phyloP scores from a whole-genome alignment of 2,329 filamentous ascomycete genomes.

The Sporothrix euskadiensis region DNA sequence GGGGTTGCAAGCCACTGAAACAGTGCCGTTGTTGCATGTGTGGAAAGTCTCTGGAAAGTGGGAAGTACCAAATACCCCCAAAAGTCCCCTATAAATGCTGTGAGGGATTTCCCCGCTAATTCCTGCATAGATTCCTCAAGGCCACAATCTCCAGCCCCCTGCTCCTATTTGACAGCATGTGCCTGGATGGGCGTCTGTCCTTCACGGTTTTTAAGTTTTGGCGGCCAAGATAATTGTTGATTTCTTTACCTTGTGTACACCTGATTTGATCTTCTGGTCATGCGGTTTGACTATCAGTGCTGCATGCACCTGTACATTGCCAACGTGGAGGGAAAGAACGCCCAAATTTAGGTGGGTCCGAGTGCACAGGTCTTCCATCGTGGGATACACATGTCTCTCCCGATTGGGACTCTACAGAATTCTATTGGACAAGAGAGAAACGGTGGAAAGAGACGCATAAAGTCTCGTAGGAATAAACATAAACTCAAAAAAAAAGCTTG shows the following conservation, averaged over 20 bases:
- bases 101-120: no score
- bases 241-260: background rate
- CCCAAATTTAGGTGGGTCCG: background rate
- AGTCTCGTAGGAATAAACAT: background rate
- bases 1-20: constrained; percentile 13
- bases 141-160: no score
- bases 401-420: background rate
- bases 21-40: constrained; percentile 19
- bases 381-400: background rate
- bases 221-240: background rate
- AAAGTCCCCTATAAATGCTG: no score
- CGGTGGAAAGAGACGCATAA: background rate
- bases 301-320: background rate
- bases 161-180: no score
- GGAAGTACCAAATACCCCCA: no score
- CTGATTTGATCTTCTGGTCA: background rate
- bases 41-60: no score
- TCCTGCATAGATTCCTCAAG: no score
- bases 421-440: background rate
- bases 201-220: background rate
- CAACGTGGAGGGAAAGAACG: background rate
- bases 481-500: background rate
- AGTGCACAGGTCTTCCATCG: background rate
- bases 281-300: background rate
- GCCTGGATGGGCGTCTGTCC: background rate